phyloP scores from a whole-genome alignment of 192 early-diverging fungal species.

The Backusella mclennaniae region DNA sequence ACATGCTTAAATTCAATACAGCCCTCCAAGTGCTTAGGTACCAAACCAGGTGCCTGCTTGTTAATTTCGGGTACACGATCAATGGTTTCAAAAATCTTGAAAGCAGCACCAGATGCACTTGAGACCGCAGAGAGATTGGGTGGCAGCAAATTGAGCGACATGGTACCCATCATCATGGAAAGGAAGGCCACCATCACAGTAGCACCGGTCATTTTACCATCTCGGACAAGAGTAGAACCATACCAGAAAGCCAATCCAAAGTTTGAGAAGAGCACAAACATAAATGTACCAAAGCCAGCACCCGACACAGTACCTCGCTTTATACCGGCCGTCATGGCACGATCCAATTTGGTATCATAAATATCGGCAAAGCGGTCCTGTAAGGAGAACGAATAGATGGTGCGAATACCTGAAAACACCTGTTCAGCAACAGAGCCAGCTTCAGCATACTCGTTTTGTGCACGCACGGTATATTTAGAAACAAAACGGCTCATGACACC shows the following conservation, averaged over 20 bases:
- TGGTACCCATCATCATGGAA: constrained; percentile 72
- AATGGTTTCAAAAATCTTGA: constrained; percentile 75
- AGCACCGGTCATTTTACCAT: constrained; percentile 40
- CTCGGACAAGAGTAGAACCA: constrained; percentile 56
- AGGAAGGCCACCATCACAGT: constrained; percentile 83
- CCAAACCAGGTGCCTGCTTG: constrained; percentile 42
- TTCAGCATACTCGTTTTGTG: constrained; percentile 2
- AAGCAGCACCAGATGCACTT: constrained; percentile 76
- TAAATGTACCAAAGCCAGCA: constrained; percentile 65
- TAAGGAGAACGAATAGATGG: constrained; percentile 79
- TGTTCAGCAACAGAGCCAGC: constrained; percentile 79
- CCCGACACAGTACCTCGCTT: constrained; percentile 58
- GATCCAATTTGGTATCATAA: constrained; percentile 57
- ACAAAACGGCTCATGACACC: constrained; percentile 32
- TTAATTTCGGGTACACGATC: constrained; percentile 82
- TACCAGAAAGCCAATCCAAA: constrained; percentile 86
- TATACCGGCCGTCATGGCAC: constrained; percentile 62
- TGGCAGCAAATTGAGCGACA: constrained; percentile 64
- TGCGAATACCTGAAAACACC: constrained; percentile 76
- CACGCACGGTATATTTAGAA: constrained; percentile 39
- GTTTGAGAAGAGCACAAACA: constrained; percentile 66
- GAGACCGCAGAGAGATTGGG: constrained; percentile 71
- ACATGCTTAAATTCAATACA: constrained; percentile 74
- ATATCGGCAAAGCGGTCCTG: constrained; percentile 65
- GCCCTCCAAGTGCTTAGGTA: constrained; percentile 50